Base-by-base conservation (phyloP, 2,329 filamentous ascomycete genomes). In the Pseudocercospora cruenta region DNA sequence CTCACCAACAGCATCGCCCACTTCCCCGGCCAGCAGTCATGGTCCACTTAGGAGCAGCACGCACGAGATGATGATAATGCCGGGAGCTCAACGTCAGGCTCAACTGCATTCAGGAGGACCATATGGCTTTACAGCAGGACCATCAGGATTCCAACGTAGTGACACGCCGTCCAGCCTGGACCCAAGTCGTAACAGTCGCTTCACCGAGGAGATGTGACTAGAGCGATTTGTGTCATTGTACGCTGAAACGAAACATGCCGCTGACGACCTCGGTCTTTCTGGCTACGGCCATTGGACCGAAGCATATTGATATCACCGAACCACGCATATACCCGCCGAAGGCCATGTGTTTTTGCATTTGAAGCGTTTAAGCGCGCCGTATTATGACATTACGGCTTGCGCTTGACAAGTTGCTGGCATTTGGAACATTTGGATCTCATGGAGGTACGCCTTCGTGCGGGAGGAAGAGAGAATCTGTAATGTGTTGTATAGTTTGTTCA, bases 71-170 rank as follows among this genome's bases (percentile, higher is more conserved):
- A 70, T 76, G 63, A 71, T 70, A 39, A 72, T 79, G 57, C 74
- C 76, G 31, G 74, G 77, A 12, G 76, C 77, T 53, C 75, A 74
- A 36, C 70, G 78, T 21, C 72, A 70, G 60, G 74, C 74, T 1
- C 76, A 73, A 39, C 62, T 78, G 19, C 76, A 77, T 45, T 69
- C 70, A 26, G 72, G 71, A 14, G 75, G 76, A 6, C 73, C 77
- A 2, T 76, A 75, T 59, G 67, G 59, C 45, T 58, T 75, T 65
- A 69, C 65, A 36, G 64, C 65, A 36, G 36, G 59, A 14, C 31
- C 64, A 19, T 54, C 66, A 21, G 54, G 54, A 28, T 60, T 67
- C n/a, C 54, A 33, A 22, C 64, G 68, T 28, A 68, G 67, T 53
- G 70, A 68, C 26, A 70, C 71, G 1, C 69, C 69, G 10, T 64